A percentile compares a stretch with the other conserved stretches of the same genome.
Evolutionary conservation across 2,329 filamentous ascomycete genomes (phyloP).

Genomic region (Verticillium dahliae): DNA sequence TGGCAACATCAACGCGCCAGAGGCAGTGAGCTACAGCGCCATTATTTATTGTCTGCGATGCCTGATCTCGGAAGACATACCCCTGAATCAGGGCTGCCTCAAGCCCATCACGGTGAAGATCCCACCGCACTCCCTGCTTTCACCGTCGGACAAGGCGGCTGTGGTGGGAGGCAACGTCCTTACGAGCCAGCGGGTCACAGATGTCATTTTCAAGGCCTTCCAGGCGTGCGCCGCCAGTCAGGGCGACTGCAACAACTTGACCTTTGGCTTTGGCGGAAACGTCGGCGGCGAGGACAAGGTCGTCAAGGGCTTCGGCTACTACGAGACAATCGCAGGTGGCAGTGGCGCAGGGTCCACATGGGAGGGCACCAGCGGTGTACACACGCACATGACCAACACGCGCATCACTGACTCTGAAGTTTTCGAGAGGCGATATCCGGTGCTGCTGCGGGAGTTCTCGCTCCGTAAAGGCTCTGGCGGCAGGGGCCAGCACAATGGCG

Average conservation of each 20-base stretch:
- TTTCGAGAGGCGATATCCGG: constrained; percentile 54
- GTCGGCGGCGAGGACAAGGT: constrained; percentile 26
- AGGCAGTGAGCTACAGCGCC: constrained; percentile 78
- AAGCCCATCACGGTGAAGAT: constrained; percentile 70
- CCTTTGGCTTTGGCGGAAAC: constrained; percentile 63
- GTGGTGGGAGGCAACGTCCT: constrained; percentile 77
- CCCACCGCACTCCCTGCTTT: constrained; percentile 65
- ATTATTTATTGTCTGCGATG: constrained; percentile 82
- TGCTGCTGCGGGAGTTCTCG: constrained; percentile 64
- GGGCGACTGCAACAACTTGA: constrained; percentile 78
- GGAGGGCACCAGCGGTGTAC: constrained; percentile 35
- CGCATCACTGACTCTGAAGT: constrained; percentile 56
- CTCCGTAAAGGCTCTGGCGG: constrained; percentile 59
- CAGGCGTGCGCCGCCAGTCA: constrained; percentile 72
- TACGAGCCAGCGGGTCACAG: constrained; percentile 36
- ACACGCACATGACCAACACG: constrained; percentile 66
- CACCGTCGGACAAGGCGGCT: constrained; percentile 68
- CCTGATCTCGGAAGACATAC: constrained; percentile 74
- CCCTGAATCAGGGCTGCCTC: constrained; percentile 76
- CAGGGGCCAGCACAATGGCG: constrained; percentile 58
- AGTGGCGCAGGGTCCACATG: constrained; percentile 60
- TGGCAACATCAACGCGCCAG: constrained; percentile 73
- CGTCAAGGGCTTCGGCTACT: constrained; percentile 36
- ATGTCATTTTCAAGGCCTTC: constrained; percentile 60
- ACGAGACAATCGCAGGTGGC: constrained; percentile 59